Evolutionary conservation across 2,329 filamentous ascomycete genomes (phyloP).

Genomic region (Fusarium torreyae): DNA sequence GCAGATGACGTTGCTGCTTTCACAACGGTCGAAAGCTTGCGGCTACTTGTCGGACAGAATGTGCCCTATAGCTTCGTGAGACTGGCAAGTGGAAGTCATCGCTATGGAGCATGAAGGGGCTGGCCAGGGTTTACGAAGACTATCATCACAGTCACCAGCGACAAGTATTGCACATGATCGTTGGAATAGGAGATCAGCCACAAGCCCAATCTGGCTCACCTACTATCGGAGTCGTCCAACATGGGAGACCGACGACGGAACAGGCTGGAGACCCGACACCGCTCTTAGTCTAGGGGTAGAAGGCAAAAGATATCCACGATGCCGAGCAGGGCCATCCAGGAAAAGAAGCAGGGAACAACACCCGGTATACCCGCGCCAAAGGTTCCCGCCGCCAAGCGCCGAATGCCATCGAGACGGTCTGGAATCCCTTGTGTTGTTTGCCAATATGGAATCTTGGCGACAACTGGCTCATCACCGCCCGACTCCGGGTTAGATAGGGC

Average conservation of each 20-base stretch:
- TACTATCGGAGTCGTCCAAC: slow-evolving; percentile 28
- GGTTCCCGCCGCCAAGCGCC: slow-evolving; percentile 33
- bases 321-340: slow-evolving; percentile 19
- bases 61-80: slow-evolving; percentile 90
- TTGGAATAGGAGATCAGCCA: slow-evolving; percentile 3
- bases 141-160: slow-evolving; percentile 1
- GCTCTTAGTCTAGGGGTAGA: slow-evolving; percentile 30
- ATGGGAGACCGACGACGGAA: slow-evolving; percentile 31
- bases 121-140: neutral
- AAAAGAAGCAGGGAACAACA: slow-evolving; percentile 26
- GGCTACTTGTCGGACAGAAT: slow-evolving; percentile 86
- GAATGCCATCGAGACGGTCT: slow-evolving; percentile 12
- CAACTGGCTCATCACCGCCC: slow-evolving; percentile 4
- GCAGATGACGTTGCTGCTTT: slow-evolving; percentile 86
- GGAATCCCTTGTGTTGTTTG: slow-evolving; percentile 11
- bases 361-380: slow-evolving; percentile 37
- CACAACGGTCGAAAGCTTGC: slow-evolving; percentile 85
- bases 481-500: slow-evolving; percentile 1
- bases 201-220: slow-evolving; percentile 5
- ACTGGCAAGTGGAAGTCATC: slow-evolving; percentile 71
- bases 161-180: slow-evolving; percentile 4
- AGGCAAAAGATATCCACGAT: slow-evolving; percentile 21
- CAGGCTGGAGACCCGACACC: slow-evolving; percentile 34
- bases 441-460: slow-evolving; percentile 23
- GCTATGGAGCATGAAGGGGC: slow-evolving; percentile 60